phyloP scores from a whole-genome alignment of 108 stramenopile genomes.

The Fistulifera pelliculosa region DNA sequence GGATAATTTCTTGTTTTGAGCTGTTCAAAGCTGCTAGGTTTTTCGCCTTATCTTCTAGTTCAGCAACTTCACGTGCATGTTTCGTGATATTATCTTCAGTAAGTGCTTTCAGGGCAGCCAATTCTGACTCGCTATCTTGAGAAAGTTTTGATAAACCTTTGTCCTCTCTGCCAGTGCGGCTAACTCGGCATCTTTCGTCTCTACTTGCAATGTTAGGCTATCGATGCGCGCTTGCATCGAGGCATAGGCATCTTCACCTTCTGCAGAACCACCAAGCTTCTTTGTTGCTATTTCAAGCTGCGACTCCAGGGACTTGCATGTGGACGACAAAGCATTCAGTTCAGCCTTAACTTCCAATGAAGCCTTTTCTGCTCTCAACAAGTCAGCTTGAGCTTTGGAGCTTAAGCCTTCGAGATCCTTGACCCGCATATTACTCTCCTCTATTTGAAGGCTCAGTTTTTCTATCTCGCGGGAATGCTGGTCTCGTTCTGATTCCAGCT shows the following conservation, averaged over 20 bases:
- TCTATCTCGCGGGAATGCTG: conserved; percentile 32
- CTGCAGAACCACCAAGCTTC: background rate
- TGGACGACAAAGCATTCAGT: conserved; percentile 11
- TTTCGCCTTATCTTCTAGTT: conserved; percentile 31
- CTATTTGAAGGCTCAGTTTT: conserved; percentile 24
- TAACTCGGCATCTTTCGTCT: conserved; percentile 45
- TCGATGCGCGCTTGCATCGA: conserved; percentile 39
- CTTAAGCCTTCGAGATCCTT: conserved; percentile 26
- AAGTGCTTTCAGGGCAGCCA: conserved; percentile 50
- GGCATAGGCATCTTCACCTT: conserved; percentile 32
- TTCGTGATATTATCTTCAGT: conserved; percentile 52
- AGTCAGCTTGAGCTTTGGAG: conserved; percentile 7
- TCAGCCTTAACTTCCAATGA: conserved; percentile 4
- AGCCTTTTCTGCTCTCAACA: conserved; percentile 1
- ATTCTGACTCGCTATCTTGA: conserved; percentile 54
- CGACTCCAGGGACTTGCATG: conserved; percentile 31
- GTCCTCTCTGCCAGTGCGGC: conserved; percentile 36
- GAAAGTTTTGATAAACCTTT: conserved; percentile 52
- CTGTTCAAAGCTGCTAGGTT: conserved; percentile 27
- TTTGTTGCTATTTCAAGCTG: conserved; percentile 25
- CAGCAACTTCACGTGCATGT: conserved; percentile 26
- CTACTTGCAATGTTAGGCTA: conserved; percentile 45
- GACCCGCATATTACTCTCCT: conserved; percentile 38
- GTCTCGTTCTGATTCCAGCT: conserved; percentile 20
- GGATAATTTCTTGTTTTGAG: conserved; percentile 50